phyloP scores from a whole-genome alignment of 495 filamentous ascomycete species.

The Evansstolkia leycettana region DNA sequence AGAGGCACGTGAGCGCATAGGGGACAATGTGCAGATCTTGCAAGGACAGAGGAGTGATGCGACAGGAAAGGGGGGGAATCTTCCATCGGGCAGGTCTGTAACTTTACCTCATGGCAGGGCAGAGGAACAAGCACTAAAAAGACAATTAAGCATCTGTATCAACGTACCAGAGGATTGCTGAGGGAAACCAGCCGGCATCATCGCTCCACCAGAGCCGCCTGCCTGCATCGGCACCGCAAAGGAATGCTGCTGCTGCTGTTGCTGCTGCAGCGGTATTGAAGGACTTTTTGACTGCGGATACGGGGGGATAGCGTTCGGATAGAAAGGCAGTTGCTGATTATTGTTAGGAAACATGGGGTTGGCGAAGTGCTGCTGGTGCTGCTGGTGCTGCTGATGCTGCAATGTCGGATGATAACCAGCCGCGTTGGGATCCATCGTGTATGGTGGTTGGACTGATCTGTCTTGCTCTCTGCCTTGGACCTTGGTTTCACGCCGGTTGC shows the following conservation, averaged over 20 bases:
- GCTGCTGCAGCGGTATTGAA: constrained; percentile 18
- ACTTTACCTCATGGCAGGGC: background rate
- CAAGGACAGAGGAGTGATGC: background rate
- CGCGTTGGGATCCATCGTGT: too few relatives aligned
- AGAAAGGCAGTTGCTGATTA: constrained; percentile 25
- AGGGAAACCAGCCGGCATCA: constrained; percentile 30
- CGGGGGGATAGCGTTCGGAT: constrained; percentile 25
- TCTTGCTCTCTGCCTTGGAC: too few relatives aligned
- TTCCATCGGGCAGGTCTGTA: constrained; percentile 2
- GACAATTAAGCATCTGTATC: constrained; percentile 3
- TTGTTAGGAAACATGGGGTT: constrained; percentile 9
- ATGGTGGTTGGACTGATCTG: too few relatives aligned
- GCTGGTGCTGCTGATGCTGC: too few relatives aligned
- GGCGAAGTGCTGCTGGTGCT: too few relatives aligned
- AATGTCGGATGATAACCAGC: too few relatives aligned
- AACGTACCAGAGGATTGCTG: constrained; percentile 30
- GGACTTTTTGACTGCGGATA: constrained; percentile 27
- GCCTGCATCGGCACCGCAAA: constrained; percentile 29
- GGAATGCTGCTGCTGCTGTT: constrained; percentile 24
- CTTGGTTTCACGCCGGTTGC: too few relatives aligned
- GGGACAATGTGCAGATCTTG: background rate
- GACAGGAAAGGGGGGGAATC: constrained; percentile 2
- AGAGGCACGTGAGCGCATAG: background rate
- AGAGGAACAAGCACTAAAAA: constrained; percentile 2
- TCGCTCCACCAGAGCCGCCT: constrained; percentile 27